Conservation (phyloP, 1,284 basidiomycete species). For the Grifola frondosa region DNA sequence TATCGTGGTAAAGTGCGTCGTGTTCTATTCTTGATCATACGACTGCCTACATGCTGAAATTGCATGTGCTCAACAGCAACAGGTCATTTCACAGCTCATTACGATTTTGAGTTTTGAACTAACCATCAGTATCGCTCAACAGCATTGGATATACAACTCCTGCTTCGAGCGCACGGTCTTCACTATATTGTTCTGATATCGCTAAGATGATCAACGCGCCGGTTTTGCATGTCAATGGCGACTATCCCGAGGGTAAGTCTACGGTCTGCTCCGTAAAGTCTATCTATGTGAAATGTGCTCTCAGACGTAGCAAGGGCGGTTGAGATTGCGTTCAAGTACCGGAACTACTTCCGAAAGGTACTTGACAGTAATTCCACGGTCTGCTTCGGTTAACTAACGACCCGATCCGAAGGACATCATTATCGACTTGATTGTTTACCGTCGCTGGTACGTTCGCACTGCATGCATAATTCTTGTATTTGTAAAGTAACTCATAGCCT, state of each 20-base stretch:
- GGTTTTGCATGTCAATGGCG: constrained; percentile 90
- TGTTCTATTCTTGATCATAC: constrained; percentile 1
- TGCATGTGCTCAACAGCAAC: constrained; percentile 40
- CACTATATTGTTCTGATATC: constrained; percentile 85
- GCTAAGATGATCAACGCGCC: constrained; percentile 90
- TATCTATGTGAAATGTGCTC: neutral
- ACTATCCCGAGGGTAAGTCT: constrained; percentile 76
- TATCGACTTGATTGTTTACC: constrained; percentile 85
- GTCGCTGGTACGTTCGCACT: constrained; percentile 61
- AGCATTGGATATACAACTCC: constrained; percentile 92
- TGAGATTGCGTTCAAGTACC: constrained; percentile 79
- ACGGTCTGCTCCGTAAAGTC: neutral
- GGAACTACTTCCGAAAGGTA: constrained; percentile 80
- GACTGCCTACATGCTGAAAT: neutral
- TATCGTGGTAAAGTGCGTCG: constrained; percentile 84
- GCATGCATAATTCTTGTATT: neutral
- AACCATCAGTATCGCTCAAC: neutral
- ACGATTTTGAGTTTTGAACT: neutral
- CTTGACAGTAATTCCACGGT: neutral
- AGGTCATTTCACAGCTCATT: too few relatives aligned
- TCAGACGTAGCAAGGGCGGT: constrained; percentile 77
- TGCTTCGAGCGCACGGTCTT: constrained; percentile 78
- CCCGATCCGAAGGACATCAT: constrained; percentile 63
- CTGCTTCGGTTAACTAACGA: neutral
- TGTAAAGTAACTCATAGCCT: neutral